Base-by-base conservation (phyloP, 495 filamentous ascomycete genomes). In the Neurospora sp. region DNA sequence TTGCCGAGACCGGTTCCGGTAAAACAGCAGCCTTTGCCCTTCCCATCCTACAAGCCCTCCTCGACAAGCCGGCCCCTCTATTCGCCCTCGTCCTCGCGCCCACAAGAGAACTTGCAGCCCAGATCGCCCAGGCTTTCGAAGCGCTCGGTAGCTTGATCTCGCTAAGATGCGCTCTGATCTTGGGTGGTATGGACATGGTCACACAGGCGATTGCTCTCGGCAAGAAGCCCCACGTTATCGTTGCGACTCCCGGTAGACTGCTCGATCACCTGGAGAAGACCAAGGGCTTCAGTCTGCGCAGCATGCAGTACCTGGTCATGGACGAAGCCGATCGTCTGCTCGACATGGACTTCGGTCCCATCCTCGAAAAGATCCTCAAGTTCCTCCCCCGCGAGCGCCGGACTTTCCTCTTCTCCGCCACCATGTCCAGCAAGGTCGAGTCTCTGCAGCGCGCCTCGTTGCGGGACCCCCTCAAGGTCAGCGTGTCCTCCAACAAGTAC, bases 201-300 rank as follows among this genome's bases (percentile, higher is more conserved):
- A 85, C 93, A 1, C 96, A 99, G 79, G 81, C 91, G 1, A 95
- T 99, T 73, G 89, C 93, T 0, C 87, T 99, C 2, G 92, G 91
- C 9, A 97, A 97, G 86, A 94, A 93, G 73, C 95, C 95, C 3
- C 95, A 98, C 73, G 89, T 97, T 14, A 80, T 97, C 41, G 90
- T 93, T 20, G 96, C 95, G 0, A 97, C 96, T 0, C 96, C 96
- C 0, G 95, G 96, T 69, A 89, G 96, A 70, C 82, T 99, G 12
- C 85, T 98, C 3, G 96, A 99, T 76, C 96, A 99, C 79, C 84
- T 98, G 11, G 94, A 99, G 80, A 97, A 97, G 79, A 99, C 96
- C 8, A 97, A 97, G 79, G 95, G 96, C 10, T 99, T 99, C 81
- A 92, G 90, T 9, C 82, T 98, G 44, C 78, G 78, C 7, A 83